phyloP scores from a whole-genome alignment of 306 rosid species.

The Cucurbita ficifolia region DNA sequence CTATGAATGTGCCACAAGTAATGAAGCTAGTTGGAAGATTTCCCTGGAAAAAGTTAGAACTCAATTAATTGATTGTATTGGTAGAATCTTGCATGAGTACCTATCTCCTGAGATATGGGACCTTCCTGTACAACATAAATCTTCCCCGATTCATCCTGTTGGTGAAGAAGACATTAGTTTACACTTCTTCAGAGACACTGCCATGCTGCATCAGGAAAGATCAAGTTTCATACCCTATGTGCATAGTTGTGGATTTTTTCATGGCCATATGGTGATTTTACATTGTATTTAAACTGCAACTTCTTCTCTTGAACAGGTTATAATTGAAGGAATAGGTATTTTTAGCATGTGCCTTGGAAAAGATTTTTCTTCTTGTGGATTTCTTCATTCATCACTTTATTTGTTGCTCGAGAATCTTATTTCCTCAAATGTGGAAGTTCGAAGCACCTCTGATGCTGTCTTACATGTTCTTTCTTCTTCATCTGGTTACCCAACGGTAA shows the following conservation, averaged over 20 bases:
- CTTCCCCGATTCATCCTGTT: constrained; percentile 24
- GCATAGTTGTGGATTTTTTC: not conserved
- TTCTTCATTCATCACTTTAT: constrained; percentile 88
- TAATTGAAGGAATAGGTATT: constrained; percentile 83
- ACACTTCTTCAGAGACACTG: constrained; percentile 56
- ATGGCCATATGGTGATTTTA: constrained; percentile 1
- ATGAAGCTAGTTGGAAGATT: constrained; percentile 46
- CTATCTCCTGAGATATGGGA: constrained; percentile 80
- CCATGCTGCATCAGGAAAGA: constrained; percentile 76
- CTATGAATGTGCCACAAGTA: constrained; percentile 12
- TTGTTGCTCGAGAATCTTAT: constrained; percentile 78
- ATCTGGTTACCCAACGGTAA: constrained; percentile 52
- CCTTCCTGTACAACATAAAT: constrained; percentile 37
- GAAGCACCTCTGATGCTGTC: constrained; percentile 66
- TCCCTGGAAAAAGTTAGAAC: constrained; percentile 34
- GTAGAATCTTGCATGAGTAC: constrained; percentile 75
- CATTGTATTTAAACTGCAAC: constrained; percentile 6
- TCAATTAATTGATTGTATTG: constrained; percentile 60
- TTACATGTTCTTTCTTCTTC: constrained; percentile 47
- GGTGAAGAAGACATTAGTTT: constrained; percentile 38
- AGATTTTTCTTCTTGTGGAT: constrained; percentile 62
- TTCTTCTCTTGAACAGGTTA: constrained; percentile 58
- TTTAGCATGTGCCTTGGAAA: constrained; percentile 61
- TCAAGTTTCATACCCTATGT: constrained; percentile 10
- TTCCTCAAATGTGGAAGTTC: constrained; percentile 51